Conservation (phyloP, 495 filamentous ascomycete species). For the Immersiella caudata region DNA sequence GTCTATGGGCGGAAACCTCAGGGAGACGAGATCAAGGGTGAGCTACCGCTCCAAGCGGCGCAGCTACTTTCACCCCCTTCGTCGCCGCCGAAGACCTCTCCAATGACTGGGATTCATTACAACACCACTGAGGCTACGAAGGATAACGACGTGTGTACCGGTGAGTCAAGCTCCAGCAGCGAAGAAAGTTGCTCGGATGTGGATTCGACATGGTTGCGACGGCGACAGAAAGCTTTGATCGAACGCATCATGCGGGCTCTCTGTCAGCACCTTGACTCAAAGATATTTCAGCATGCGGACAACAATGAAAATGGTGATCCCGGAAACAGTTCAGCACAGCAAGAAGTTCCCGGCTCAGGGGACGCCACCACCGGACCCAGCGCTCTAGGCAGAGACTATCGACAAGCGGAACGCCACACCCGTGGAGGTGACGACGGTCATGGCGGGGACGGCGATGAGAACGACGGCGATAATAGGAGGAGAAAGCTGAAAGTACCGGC, state of each 20-base stretch:
- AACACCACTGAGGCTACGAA: too few species aligned
- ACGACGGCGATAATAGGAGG: neutral
- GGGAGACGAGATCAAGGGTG: neutral
- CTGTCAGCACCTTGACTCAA: too few species aligned
- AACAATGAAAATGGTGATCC: too few species aligned
- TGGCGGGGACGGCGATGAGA: neutral
- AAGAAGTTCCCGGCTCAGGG: neutral
- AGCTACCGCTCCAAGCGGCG: neutral
- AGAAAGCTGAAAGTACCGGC: neutral
- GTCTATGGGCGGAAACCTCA: neutral
- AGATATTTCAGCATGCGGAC: too few species aligned
- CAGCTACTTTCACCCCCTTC: neutral
- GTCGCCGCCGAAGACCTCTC: neutral
- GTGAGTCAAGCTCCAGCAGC: too few species aligned
- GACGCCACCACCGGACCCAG: neutral
- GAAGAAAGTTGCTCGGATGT: too few species aligned
- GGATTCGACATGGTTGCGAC: too few species aligned
- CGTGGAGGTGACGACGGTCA: neutral
- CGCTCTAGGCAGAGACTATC: neutral
- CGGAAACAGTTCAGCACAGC: too few species aligned
- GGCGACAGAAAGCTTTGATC: too few species aligned
- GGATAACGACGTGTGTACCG: too few species aligned
- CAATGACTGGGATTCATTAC: too few species aligned
- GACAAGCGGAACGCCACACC: neutral
- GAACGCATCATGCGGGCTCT: too few species aligned